Base-by-base conservation (phyloP, 2,329 filamentous ascomycete genomes). In the Fusarium miscanthi region DNA sequence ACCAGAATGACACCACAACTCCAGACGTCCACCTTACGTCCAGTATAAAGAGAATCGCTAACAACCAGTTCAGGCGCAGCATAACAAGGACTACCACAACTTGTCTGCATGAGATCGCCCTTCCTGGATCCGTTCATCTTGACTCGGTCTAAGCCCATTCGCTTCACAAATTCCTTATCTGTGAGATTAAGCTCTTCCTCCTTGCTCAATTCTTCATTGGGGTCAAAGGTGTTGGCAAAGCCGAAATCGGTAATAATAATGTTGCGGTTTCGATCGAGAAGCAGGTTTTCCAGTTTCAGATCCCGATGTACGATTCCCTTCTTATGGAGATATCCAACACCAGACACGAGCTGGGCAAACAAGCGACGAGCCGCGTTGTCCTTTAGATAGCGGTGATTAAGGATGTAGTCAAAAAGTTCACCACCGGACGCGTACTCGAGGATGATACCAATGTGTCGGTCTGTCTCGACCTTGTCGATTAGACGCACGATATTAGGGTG, bases 241-340 rank as follows among this genome's bases (percentile, higher is more conserved):
- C 96, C 96, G 83, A 99, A 99, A 83, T 99, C 96, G 21, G 96
- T 99, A 80, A 99, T 99, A 84, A 99, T 99, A 79, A 99, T 98
- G 85, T 99, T 99, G 72, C 94, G 92, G 80, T 99, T 98, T 71
- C 95, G 92, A 83, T 99, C 96, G 57, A 99, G 88, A 41, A 99
- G 88, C 77, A 99, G 82, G 79, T 99, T 99, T 84, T 99, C 96
- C 51, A 99, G 87, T 84, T 99, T 99, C 74, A 99, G 84, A 84
- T 99, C 96, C 78, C 96, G 92, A 81, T 99, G 96, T 19, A 99
- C 96, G 75, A 99, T 99, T 69, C 96, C 96, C 84, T 97, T 98
- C 83, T 97, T 98, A 85, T 99, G 96, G 65, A 99, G 86, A 82
- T 99, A 99, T 40, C 96, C 96, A 16, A 99, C 96, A 45, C 96